phyloP scores from a whole-genome alignment of 1,139 yeast species.

The Saccharomyces hybrid region DNA sequence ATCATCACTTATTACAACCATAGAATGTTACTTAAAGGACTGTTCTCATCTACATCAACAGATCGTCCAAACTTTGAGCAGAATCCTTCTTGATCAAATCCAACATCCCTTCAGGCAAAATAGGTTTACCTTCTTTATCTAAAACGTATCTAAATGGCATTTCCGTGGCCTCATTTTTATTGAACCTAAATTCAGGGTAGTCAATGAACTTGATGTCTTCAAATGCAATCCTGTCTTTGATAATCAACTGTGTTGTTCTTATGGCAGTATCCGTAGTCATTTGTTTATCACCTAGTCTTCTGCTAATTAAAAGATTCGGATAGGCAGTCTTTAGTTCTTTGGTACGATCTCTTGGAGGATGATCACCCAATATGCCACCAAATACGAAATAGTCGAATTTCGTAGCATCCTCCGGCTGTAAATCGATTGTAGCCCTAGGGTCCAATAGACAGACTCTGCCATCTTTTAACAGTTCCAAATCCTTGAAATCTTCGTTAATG shows the following conservation, averaged over 20 bases:
- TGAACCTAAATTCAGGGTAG: slow-evolving; percentile 87
- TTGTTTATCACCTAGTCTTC: slow-evolving; percentile 78
- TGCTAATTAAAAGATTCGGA: slow-evolving; percentile 60
- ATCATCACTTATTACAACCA: background rate
- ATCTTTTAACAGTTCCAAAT: slow-evolving; percentile 28
- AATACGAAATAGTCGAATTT: slow-evolving; percentile 81
- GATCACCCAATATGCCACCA: slow-evolving; percentile 95
- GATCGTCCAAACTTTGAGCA: slow-evolving; percentile 59
- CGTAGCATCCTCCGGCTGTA: slow-evolving; percentile 58
- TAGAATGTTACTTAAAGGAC: background rate
- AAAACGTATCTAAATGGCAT: slow-evolving; percentile 94
- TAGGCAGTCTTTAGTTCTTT: slow-evolving; percentile 74
- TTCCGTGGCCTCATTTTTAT: slow-evolving; percentile 84
- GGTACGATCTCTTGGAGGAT: slow-evolving; percentile 94
- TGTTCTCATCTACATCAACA: slow-evolving; percentile 16
- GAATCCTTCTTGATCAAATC: slow-evolving; percentile 79
- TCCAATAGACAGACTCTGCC: slow-evolving; percentile 73
- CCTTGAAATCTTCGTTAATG: slow-evolving; percentile 31
- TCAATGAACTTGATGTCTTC: slow-evolving; percentile 77
- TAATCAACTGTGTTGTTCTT: slow-evolving; percentile 75
- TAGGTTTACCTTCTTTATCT: slow-evolving; percentile 51
- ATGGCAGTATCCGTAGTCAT: slow-evolving; percentile 98
- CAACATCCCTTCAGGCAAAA: slow-evolving; percentile 87
- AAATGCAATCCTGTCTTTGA: slow-evolving; percentile 48
- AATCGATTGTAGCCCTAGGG: slow-evolving; percentile 73